A percentile compares a stretch with the other conserved stretches of the same genome.
These are phyloP conservation scores for Gossypium aridum DNA, from an alignment of 441 rosid genomes.

Conservation along the genomic window DNA sequence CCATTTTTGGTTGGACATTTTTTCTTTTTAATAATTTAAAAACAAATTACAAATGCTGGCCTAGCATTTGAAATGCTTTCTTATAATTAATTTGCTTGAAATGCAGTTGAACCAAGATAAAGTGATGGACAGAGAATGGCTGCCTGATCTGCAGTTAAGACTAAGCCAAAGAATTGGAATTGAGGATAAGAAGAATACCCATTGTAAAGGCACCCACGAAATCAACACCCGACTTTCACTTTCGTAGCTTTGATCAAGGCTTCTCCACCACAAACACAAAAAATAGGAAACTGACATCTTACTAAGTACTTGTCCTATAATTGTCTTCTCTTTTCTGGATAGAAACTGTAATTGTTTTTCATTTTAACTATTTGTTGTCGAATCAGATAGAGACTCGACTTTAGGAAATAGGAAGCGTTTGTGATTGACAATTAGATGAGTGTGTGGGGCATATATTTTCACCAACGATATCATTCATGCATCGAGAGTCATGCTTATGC, in stretches of 20 bases:
- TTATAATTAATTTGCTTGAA: background rate
- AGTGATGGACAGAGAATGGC: slow-evolving; percentile 25
- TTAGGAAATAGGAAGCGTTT: background rate
- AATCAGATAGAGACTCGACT: background rate
- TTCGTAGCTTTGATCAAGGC: slow-evolving; percentile 15
- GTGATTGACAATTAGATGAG: background rate
- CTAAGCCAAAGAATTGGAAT: slow-evolving; percentile 30
- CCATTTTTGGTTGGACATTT: background rate
- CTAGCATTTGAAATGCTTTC: background rate
- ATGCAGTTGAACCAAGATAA: slow-evolving; percentile 30
- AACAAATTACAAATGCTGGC: background rate
- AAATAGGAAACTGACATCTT: slow-evolving; percentile 28
- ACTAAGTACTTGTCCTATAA: slow-evolving; percentile 28
- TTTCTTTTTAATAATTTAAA: background rate
- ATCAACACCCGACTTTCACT: slow-evolving; percentile 50
- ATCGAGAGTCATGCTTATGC: background rate
- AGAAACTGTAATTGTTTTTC: background rate
- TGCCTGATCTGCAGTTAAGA: slow-evolving; percentile 45
- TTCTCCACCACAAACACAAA: background rate
- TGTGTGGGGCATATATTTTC: background rate
- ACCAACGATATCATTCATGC: background rate
- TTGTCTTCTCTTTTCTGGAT: background rate
- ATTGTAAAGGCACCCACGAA: slow-evolving; percentile 18
- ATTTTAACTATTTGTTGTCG: background rate
- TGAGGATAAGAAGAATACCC: slow-evolving; percentile 19